Evolutionary conservation across 768 basidiomycete genomes (phyloP), one percentile per base, ranked within the genome.

Genomic region (Trametes sanguinea): DNA sequence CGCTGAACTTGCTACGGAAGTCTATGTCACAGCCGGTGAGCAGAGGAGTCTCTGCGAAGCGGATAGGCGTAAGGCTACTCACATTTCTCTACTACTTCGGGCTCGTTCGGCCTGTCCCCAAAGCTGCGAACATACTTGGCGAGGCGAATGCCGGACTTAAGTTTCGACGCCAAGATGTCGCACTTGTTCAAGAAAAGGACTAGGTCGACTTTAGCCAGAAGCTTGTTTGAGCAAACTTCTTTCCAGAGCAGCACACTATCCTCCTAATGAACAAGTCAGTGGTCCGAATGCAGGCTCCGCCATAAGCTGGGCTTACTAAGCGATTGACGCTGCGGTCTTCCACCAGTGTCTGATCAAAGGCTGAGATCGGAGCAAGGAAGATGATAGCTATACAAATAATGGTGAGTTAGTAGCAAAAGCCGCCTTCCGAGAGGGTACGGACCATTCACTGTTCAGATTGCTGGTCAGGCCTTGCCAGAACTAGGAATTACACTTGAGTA

Each of bases 171-270:
- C 56, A 92, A 75, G 61, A 92, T 88, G 68, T 92, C 90, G 61
- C 87, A 87, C 71, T 93, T 93, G 76, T 92, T 93, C 54, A 93
- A 77, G 77, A 92, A 93, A 48, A 92, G 78, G 62, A 92, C 87
- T 37, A 92, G 77, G 65, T 89, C 87, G 33, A 91, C 89, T 47
- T 82, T 77, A 46, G 83, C 84, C 4, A 93, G 79, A 29, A 92
- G 81, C 67, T 81, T 84, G 75, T 91, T 91, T 32, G 83, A 81
- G 64, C 87, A 88, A 17, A 93, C 82, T 14, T 82, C 80, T 56
- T 84, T 86, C 90, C 90, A 93, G 9, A 93, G 77, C 47, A 86
- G 77, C 55, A 90, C 84, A 5, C 88, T 89, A 67, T 93, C 91
- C 71, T 90, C 86, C 89, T 91, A 65, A 47, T 56, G 14, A 17